Percentiles rank a stretch among this genome's conserved stretches.
phyloP scores from a whole-genome alignment of 75 land plant genomes.

The Adiantum capillusveneris region DNA sequence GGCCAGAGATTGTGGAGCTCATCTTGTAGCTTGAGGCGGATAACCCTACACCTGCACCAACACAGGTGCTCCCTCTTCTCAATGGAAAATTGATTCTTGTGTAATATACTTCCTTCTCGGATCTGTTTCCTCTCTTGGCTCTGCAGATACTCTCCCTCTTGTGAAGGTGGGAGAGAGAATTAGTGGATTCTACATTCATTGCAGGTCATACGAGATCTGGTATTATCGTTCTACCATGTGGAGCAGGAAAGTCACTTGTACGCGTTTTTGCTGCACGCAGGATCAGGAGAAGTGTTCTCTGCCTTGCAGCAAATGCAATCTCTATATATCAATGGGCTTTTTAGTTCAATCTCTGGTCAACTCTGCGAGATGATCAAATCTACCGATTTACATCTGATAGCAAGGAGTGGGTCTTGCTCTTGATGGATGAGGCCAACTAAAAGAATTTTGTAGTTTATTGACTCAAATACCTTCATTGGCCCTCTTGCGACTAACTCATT shows the following conservation, averaged over 20 bases:
- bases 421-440: conserved; percentile 99
- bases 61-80: conserved; percentile 23
- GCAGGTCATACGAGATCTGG: conserved; percentile 97
- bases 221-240: conserved; percentile 97
- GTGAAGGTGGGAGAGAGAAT: conserved; percentile 83
- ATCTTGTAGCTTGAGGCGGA: conserved; percentile 84
- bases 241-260: conserved; percentile 95
- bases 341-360: conserved; percentile 96
- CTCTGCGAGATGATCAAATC: conserved; percentile 84
- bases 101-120: conserved; percentile 88
- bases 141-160: conserved; percentile 46
- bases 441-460: conserved; percentile 82
- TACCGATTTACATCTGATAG: conserved; percentile 97
- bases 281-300: conserved; percentile 81
- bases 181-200: no score
- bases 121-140: conserved; percentile 73
- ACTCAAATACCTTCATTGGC: conserved; percentile 60
- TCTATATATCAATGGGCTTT: conserved; percentile 99
- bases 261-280: conserved; percentile 95
- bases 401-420: conserved; percentile 98
- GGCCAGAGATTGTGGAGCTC: conserved; percentile 88
- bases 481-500: conserved; percentile 77
- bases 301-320: conserved; percentile 96
- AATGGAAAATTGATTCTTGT: conserved; percentile 20
- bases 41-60: conserved; percentile 93